phyloP scores from a whole-genome alignment of 805 yeast genomes.

The Hanseniaspora guilliermondii region DNA sequence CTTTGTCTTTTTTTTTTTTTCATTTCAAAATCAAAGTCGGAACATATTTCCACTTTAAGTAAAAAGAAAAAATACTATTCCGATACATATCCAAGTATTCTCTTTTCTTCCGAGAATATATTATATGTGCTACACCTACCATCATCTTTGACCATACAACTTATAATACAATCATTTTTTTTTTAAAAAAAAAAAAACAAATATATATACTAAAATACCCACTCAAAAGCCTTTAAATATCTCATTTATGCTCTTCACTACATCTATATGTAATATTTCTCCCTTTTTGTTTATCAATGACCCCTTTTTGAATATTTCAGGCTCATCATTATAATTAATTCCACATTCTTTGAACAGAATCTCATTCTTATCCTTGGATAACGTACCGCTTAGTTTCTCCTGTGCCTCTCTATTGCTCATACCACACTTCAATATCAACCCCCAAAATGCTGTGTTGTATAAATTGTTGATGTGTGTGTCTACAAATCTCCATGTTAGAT shows the following conservation, averaged over 20 bases:
- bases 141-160: neutral
- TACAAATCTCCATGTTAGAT: constrained; percentile 87
- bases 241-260: constrained; percentile 29
- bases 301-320: constrained; percentile 80
- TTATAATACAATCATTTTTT: no score
- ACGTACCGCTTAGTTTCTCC: constrained; percentile 57
- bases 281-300: constrained; percentile 43
- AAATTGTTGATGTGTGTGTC: constrained; percentile 93
- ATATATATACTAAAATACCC: neutral
- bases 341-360: constrained; percentile 65
- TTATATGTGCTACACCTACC: neutral
- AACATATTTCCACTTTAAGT: neutral
- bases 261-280: constrained; percentile 32
- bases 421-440: constrained; percentile 56
- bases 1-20: neutral
- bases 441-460: constrained; percentile 90
- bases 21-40: no score
- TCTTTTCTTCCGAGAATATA: no score
- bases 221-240: constrained; percentile 25
- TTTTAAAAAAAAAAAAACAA: no score
- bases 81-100: no score
- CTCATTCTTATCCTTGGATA: constrained; percentile 79
- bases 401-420: constrained; percentile 74
- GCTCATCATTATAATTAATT: constrained; percentile 82
- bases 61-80: neutral